phyloP scores from a whole-genome alignment of 352 stramenopile genomes.

The Pythium graminicola region DNA sequence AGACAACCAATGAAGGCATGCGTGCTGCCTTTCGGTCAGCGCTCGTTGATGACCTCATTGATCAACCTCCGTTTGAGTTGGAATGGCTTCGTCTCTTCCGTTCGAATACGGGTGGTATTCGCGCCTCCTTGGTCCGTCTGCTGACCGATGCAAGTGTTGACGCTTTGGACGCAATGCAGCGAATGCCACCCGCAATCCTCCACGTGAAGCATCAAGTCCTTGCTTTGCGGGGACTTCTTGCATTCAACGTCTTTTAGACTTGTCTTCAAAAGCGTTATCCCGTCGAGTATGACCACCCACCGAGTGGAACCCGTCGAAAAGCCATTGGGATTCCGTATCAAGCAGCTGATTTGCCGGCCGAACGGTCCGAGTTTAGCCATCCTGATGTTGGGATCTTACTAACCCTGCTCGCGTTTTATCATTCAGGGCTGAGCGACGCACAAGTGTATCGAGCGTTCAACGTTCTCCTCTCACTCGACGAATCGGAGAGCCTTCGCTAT shows the following conservation, averaged over 20 bases:
- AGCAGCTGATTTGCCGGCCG: conserved; percentile 72
- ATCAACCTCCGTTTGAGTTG: conserved; percentile 49
- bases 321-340: conserved; percentile 82
- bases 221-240: conserved; percentile 64
- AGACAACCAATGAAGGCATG: conserved; percentile 8
- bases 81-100: conserved; percentile 49
- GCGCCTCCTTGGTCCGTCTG: conserved; percentile 25
- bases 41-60: conserved; percentile 56
- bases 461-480: conserved; percentile 52
- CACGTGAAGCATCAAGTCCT: conserved; percentile 41
- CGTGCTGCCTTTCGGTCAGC: conserved; percentile 29
- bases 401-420: conserved; percentile 83
- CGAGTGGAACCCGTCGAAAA: conserved; percentile 37
- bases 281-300: conserved; percentile 70
- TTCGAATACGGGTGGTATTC: neutral
- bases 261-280: conserved; percentile 83
- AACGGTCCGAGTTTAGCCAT: conserved; percentile 85
- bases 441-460: conserved; percentile 52
- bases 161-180: conserved; percentile 17
- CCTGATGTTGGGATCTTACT: conserved; percentile 79
- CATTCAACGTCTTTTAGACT: conserved; percentile 69
- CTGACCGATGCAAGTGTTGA: conserved; percentile 31
- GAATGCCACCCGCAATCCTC: conserved; percentile 12
- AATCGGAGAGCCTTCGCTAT: conserved; percentile 47
- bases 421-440: conserved; percentile 44